Base-by-base conservation (phyloP, 768 basidiomycete species). In the Psilocybe cubensis region DNA sequence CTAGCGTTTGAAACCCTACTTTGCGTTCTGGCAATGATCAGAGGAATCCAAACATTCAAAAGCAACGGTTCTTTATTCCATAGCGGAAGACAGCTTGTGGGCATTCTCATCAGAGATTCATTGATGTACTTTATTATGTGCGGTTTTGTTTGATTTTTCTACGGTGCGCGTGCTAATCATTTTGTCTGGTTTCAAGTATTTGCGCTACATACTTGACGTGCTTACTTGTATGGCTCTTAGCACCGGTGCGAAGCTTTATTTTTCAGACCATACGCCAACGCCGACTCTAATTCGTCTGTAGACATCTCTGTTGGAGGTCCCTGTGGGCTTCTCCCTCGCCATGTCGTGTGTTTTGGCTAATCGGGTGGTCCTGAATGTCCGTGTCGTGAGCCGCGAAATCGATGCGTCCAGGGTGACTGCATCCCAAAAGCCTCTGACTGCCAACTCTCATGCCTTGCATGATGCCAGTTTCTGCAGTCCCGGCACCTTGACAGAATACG, bases 321-420 rank as follows among this genome's bases (percentile, higher is more conserved):
- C 84, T 0, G 77, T 86, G 54, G 83, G 81, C 12, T 87, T 85
- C 68, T 76, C 83, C 3, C 75, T 84, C 20, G 82, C 84, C 1
- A 73, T 87, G 68, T 82, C 84, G 0, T 84, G 82, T 63, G 79
- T 83, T 5, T 72, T 86, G 52, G 76, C 81, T n/a, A 86, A 81
- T 63, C 74, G 84, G 20, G 75, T 85, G 12, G 77, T 82, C 23
- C 72, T 86, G 28, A 86, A 85, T 59, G 80, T 86, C 24, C 82
- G 83, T 9, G 66, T 72, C 45, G 70, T 76, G 14, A 76, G 74
- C 45, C 68, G 68, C 18, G 70, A 73, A 9, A 46, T 66, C 8
- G 66, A 67, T 11, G n/a, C 54, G 7, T 49, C 57, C 10, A 49
- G n/a, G 38, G 12, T 54, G 3, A 40, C 25, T 11, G 24, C 20